Conservation (phyloP, 495 filamentous ascomycete species). For the Aspergillus bridgeri region DNA sequence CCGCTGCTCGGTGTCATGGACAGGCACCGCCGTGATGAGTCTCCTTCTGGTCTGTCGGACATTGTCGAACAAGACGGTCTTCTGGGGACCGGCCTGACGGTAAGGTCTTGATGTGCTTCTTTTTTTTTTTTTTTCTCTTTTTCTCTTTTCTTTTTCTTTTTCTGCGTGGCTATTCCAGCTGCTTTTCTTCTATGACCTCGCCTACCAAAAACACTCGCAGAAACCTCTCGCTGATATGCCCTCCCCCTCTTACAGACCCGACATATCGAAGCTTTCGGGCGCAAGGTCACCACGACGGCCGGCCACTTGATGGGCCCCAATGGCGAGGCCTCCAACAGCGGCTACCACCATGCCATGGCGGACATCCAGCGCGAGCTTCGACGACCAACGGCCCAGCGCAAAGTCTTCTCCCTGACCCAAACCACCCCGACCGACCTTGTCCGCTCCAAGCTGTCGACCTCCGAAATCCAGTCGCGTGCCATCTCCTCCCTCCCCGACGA, state of each 20-base stretch:
- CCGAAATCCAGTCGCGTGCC: constrained; percentile 93
- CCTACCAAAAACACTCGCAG: neutral
- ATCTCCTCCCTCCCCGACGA: constrained; percentile 87
- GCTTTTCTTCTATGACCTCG: neutral
- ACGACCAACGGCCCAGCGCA: constrained; percentile 77
- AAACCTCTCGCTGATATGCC: constrained; percentile 3
- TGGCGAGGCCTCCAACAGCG: constrained; percentile 50
- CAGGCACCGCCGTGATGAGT: constrained; percentile 45
- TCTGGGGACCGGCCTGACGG: constrained; percentile 52
- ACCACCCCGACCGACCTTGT: constrained; percentile 89
- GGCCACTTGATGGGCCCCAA: constrained; percentile 77
- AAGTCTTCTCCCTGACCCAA: constrained; percentile 82
- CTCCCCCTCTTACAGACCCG: constrained; percentile 56
- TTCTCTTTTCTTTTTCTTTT: neutral
- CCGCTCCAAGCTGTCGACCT: constrained; percentile 82
- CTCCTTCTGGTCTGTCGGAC: constrained; percentile 45
- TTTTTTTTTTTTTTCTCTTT: neutral
- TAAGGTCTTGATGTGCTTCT: constrained; percentile 26
- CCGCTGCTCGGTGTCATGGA: constrained; percentile 38
- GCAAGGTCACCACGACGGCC: constrained; percentile 93
- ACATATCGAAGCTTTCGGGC: constrained; percentile 86
- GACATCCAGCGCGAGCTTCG: constrained; percentile 86
- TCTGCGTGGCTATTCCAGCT: neutral
- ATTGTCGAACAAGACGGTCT: constrained; percentile 47
- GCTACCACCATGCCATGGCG: constrained; percentile 82